Percentiles rank a stretch among this genome's conserved stretches.
phyloP scores from a whole-genome alignment of 352 stramenopile species.

The Pythium phragmiticola region DNA sequence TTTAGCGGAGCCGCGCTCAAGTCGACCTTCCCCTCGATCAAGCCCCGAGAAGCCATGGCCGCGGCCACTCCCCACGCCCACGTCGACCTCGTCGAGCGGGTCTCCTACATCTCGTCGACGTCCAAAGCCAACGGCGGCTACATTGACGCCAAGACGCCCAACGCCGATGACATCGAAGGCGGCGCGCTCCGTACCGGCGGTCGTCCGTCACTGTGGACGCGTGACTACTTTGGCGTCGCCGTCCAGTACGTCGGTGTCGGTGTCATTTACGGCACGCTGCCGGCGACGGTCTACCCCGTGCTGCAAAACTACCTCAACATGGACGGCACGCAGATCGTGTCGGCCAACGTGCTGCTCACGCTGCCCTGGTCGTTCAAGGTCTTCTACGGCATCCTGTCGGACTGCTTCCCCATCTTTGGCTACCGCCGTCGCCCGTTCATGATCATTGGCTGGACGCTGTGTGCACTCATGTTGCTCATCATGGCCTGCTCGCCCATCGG shows the following conservation, averaged over 20 bases:
- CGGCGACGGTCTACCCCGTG: conserved; percentile 34
- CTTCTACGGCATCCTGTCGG: conserved; percentile 31
- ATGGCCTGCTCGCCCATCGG: conserved; percentile 23
- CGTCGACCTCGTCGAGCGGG: conserved; percentile 18
- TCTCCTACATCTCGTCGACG: conserved; percentile 23
- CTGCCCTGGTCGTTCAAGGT: conserved; percentile 41
- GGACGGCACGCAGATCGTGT: conserved; percentile 31
- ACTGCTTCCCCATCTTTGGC: conserved; percentile 34
- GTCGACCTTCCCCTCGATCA: background rate
- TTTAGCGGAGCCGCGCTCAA: conserved; percentile 12
- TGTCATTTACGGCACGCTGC: conserved; percentile 29
- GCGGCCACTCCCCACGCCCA: background rate
- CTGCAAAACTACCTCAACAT: conserved; percentile 36
- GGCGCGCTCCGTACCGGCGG: conserved; percentile 28
- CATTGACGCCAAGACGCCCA: conserved; percentile 24
- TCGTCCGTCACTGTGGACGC: conserved; percentile 25
- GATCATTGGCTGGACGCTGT: conserved; percentile 37
- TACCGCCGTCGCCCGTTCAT: conserved; percentile 41
- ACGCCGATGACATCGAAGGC: conserved; percentile 19
- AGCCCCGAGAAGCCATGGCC: background rate
- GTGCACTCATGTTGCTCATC: conserved; percentile 21
- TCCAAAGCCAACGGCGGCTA: conserved; percentile 17
- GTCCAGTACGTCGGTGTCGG: conserved; percentile 35
- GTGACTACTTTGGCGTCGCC: conserved; percentile 31
- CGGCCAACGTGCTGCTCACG: conserved; percentile 26